phyloP scores from a whole-genome alignment of 768 basidiomycete genomes.

The Boletus sp. region DNA sequence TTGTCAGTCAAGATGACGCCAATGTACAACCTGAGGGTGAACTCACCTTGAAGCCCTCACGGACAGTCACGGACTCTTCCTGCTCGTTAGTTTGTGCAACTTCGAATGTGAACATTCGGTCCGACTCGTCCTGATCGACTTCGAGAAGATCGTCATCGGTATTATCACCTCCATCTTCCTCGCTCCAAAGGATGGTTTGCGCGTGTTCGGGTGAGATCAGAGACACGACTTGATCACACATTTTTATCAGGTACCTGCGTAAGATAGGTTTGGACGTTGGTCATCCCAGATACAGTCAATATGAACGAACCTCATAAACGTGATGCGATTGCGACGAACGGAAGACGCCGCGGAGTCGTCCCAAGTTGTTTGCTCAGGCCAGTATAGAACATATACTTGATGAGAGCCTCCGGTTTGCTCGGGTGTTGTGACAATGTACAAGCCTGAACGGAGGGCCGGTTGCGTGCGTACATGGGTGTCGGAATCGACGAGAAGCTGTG shows the following conservation, averaged over 20 bases:
- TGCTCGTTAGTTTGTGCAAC: conserved; percentile 54
- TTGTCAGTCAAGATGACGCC: neutral
- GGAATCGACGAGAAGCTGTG: conserved; percentile 13
- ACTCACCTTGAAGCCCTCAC: conserved; percentile 46
- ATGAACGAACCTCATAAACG: conserved; percentile 54
- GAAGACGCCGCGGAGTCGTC: conserved; percentile 43
- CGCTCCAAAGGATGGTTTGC: conserved; percentile 42
- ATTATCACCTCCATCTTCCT: conserved; percentile 30
- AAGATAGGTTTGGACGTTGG: neutral
- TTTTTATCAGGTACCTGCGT: conserved; percentile 55
- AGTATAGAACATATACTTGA: conserved; percentile 50
- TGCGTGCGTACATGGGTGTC: conserved; percentile 2
- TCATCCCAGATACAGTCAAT: neutral
- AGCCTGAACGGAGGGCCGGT: conserved; percentile 20
- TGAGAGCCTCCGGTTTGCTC: conserved; percentile 3
- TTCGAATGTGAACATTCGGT: conserved; percentile 51
- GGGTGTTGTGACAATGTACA: conserved; percentile 16
- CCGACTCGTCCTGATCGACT: conserved; percentile 39
- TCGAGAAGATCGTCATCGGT: conserved; percentile 28
- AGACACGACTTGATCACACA: conserved; percentile 52
- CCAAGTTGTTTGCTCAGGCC: conserved; percentile 64
- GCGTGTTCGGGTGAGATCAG: conserved; percentile 50
- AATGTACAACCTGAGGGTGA: neutral
- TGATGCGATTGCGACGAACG: conserved; percentile 49
- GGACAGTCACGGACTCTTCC: conserved; percentile 45